Base-by-base conservation (phyloP, 306 rosid genomes). In the Malus asiatica region DNA sequence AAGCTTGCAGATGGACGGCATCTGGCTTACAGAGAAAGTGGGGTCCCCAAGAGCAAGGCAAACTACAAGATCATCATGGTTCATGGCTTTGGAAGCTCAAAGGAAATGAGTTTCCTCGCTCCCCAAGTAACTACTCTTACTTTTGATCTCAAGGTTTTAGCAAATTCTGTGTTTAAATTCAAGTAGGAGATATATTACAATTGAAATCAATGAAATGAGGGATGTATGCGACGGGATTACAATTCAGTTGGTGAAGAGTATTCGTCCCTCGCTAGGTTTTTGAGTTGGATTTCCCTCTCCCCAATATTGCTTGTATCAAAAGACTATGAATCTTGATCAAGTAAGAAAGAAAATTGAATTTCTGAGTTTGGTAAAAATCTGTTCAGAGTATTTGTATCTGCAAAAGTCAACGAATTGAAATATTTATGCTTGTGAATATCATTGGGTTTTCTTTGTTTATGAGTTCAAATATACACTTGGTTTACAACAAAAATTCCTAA, bases 11-110 rank as follows among this genome's bases (percentile, higher is more conserved):
- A 87, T 78, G 90, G 90, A n/a, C 84, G 90, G 70, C 70, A 22
- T 40, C 68, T 87, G 73, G 90, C 90, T 74, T 84, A 81, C 59
- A 84, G 68, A 62, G 90, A 87, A 66, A 82, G 52, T 59, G 90
- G 90, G 14, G 88, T 87, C 40, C 71, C 86, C 18, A 82, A 55
- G 55, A 68, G 38, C 77, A 66, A 73, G 44, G 68, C 90, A 1
- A 79, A 79, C 6, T 77, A 51, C 88, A 87, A 45, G 76, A 87
- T 84, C 79, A 38, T 87, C 73, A 25, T 87, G 35, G 78, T 74
- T 29, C 90, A 87, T 84, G 90, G 90, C 74, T 79, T 87, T 74
- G 90, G 88, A 22, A 87, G 90, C 84, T 87, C 90, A n/a, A 87
- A 87, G 76, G 90, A 87, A 20, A 84, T 87, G 90, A 87, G 62